These are phyloP conservation scores for Besnoitia besnoiti DNA, from an alignment of 169 alveolate species.

Conservation along the genomic window DNA sequence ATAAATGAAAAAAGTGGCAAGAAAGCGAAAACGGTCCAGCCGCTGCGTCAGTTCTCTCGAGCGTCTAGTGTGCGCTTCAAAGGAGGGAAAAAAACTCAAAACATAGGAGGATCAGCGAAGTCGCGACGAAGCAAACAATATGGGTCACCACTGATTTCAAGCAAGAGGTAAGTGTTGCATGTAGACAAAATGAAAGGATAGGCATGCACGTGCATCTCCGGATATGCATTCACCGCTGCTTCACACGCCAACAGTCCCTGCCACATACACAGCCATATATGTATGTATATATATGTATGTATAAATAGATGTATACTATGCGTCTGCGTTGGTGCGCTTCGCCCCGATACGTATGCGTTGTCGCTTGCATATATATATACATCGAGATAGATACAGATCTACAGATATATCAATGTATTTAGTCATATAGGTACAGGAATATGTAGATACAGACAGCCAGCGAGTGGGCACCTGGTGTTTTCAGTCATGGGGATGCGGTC, in stretches of 20 bases:
- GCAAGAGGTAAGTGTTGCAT: too few relatives aligned
- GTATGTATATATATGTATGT: not conserved
- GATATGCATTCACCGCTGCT: not conserved
- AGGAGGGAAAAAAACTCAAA: not conserved
- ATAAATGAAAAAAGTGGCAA: not conserved
- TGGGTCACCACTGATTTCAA: too few relatives aligned
- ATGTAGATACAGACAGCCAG: not conserved
- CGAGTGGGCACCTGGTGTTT: slow-evolving; percentile 71
- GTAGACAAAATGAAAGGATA: not conserved
- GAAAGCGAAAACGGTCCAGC: not conserved
- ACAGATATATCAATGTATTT: not conserved
- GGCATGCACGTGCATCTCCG: not conserved
- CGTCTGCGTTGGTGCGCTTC: not conserved
- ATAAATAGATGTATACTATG: not conserved
- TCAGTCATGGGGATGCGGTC: slow-evolving; percentile 96
- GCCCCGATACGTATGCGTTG: not conserved
- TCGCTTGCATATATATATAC: not conserved
- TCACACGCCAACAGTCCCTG: not conserved
- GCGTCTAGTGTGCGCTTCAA: too few relatives aligned
- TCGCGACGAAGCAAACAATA: too few relatives aligned
- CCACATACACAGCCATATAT: not conserved
- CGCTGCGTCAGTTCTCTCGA: too few relatives aligned
- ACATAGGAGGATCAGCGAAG: not conserved
- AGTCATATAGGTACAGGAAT: not conserved
- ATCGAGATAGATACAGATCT: not conserved